Percentiles rank a stretch among this genome's conserved stretches.
phyloP scores from a whole-genome alignment of 2,329 filamentous ascomycete species.

The Talaromyces sp. region DNA sequence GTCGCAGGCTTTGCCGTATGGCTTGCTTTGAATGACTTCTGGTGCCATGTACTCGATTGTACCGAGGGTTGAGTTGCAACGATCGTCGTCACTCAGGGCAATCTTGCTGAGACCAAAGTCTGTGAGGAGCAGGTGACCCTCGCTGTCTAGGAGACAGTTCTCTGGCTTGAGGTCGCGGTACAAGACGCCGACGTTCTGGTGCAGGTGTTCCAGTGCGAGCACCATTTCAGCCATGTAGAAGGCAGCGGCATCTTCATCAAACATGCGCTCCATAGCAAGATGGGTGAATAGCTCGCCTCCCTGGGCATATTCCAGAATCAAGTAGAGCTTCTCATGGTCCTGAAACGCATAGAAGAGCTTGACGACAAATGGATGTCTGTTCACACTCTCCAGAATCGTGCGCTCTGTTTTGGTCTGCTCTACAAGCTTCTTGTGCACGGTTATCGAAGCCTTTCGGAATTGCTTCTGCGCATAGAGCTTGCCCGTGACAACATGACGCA shows the following conservation, averaged over 20 bases:
- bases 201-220: slow-evolving; percentile 88
- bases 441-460: slow-evolving; percentile 94
- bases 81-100: slow-evolving; percentile 68
- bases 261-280: slow-evolving; percentile 91
- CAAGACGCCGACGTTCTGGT: slow-evolving; percentile 87
- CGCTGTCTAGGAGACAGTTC: slow-evolving; percentile 88
- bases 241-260: slow-evolving; percentile 81
- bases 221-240: slow-evolving; percentile 99
- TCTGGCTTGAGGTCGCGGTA: slow-evolving; percentile 98
- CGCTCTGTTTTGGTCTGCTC: slow-evolving; percentile 98
- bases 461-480: slow-evolving; percentile 97
- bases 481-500: slow-evolving; percentile 85
- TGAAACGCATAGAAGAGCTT: slow-evolving; percentile 99
- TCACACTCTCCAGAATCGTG: slow-evolving; percentile 91
- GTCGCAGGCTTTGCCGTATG: slow-evolving; percentile 93
- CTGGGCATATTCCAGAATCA: slow-evolving; percentile 96
- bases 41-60: slow-evolving; percentile 99
- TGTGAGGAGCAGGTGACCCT: slow-evolving; percentile 90
- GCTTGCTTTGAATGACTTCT: slow-evolving; percentile 83
- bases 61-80: slow-evolving; percentile 87
- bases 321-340: slow-evolving; percentile 94
- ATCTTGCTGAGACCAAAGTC: slow-evolving; percentile 98
- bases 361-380: slow-evolving; percentile 94
- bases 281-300: slow-evolving; percentile 98
- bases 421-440: slow-evolving; percentile 91